These are phyloP conservation scores for Fraxinus angustifolia DNA, from an alignment of 305 asterid species.

Conservation along the genomic window DNA sequence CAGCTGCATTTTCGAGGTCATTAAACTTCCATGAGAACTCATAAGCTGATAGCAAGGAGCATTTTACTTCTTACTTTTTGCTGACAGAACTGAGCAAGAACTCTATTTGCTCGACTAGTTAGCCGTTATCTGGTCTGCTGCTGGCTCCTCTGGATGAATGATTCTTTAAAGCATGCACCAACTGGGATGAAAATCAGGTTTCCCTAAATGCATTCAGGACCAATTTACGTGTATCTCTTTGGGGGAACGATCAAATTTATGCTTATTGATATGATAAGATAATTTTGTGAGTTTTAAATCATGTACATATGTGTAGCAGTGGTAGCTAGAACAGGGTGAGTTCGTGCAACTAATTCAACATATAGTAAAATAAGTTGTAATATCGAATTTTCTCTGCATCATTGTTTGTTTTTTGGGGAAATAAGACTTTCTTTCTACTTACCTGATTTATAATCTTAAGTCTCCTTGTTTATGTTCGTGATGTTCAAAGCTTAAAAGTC, in stretches of 20 bases:
- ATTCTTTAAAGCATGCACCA: conserved; percentile 12
- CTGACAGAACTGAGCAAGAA: conserved; percentile 1
- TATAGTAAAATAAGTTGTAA: conserved; percentile 36
- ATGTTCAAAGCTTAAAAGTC: not conserved
- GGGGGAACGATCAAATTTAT: conserved; percentile 18
- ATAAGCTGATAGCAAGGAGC: conserved; percentile 15
- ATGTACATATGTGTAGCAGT: conserved; percentile 43
- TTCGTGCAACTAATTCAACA: conserved; percentile 30
- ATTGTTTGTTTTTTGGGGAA: not conserved
- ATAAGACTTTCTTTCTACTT: not conserved
- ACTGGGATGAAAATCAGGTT: not conserved
- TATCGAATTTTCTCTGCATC: not conserved
- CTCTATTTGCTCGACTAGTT: not conserved
- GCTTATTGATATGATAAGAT: conserved; percentile 15
- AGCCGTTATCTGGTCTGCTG: not conserved
- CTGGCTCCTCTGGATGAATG: not conserved
- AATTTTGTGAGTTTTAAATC: conserved; percentile 19
- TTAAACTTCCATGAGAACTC: conserved; percentile 70
- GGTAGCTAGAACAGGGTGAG: conserved; percentile 31
- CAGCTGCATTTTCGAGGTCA: conserved; percentile 84
- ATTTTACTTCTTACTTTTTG: not conserved
- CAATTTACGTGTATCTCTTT: not conserved
- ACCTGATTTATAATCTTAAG: not conserved
- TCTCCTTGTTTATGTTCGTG: not conserved
- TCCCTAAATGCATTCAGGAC: conserved; percentile 6